Conservation (phyloP, 768 basidiomycete species). For the Podaxis sp. region DNA sequence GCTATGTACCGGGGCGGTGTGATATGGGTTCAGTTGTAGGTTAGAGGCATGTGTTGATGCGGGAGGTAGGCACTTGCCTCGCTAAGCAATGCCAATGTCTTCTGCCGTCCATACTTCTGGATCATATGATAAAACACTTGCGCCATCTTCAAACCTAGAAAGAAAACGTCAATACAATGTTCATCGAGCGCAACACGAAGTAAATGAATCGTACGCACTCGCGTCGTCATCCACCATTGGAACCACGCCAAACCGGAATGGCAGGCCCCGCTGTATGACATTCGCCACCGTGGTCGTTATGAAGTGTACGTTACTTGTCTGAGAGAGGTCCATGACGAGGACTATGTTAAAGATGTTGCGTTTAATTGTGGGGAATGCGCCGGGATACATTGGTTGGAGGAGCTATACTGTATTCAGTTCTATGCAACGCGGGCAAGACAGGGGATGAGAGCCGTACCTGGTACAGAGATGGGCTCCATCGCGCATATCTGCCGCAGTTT, state of each 20-base stretch:
- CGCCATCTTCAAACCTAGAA: slow-evolving; percentile 66
- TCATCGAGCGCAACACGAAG: neutral
- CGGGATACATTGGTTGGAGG: slow-evolving; percentile 76
- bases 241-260: slow-evolving; percentile 85
- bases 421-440: neutral
- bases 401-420: slow-evolving; percentile 41
- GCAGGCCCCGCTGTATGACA: slow-evolving; percentile 72
- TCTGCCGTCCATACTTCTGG: slow-evolving; percentile 58
- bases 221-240: slow-evolving; percentile 60
- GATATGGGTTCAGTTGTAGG: no score
- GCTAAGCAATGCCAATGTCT: slow-evolving; percentile 61
- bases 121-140: slow-evolving; percentile 68
- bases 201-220: slow-evolving; percentile 25
- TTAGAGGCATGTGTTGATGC: neutral
- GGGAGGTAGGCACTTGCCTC: slow-evolving; percentile 35
- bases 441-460: slow-evolving; percentile 34
- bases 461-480: slow-evolving; percentile 51
- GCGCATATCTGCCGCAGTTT: slow-evolving; percentile 42
- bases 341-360: slow-evolving; percentile 85
- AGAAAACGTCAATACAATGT: neutral
- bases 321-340: slow-evolving; percentile 78
- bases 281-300: slow-evolving; percentile 62
- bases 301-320: slow-evolving; percentile 56
- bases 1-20: neutral
- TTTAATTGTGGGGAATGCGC: slow-evolving; percentile 71